phyloP scores from a whole-genome alignment of 805 yeast species.

The Clavispora vitiphila region DNA sequence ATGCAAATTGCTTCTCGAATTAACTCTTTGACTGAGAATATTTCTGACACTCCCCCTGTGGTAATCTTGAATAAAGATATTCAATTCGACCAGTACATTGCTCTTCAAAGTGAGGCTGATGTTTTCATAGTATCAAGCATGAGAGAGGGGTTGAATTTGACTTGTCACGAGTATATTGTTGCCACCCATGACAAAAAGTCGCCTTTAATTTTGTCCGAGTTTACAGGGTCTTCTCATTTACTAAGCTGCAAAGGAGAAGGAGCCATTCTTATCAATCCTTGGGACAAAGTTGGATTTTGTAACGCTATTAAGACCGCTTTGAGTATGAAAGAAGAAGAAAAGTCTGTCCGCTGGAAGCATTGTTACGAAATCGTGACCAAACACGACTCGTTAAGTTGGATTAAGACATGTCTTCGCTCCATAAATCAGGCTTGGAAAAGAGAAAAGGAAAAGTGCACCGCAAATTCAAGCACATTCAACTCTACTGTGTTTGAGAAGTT shows the following conservation, averaged over 20 bases:
- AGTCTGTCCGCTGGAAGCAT: slow-evolving; percentile 54
- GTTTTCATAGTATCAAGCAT: slow-evolving; percentile 82
- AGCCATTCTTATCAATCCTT: slow-evolving; percentile 80
- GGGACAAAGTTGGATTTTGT: slow-evolving; percentile 71
- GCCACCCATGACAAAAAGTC: slow-evolving; percentile 69
- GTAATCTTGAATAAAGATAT: slow-evolving; percentile 84
- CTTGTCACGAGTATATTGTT: slow-evolving; percentile 89
- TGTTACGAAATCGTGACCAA: slow-evolving; percentile 54
- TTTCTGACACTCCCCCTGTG: slow-evolving; percentile 76
- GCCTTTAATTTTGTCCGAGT: slow-evolving; percentile 84
- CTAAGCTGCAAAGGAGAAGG: slow-evolving; percentile 51
- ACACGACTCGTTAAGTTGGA: slow-evolving; percentile 78
- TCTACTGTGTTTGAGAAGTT: slow-evolving; percentile 28
- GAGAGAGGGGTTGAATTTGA: slow-evolving; percentile 95
- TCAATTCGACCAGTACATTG: slow-evolving; percentile 84
- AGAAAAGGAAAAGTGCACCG: slow-evolving; percentile 23
- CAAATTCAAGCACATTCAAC: slow-evolving; percentile 28
- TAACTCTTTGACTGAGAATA: slow-evolving; percentile 68
- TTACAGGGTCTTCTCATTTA: slow-evolving; percentile 88
- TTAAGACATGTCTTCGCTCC: slow-evolving; percentile 46
- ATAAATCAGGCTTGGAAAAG: slow-evolving; percentile 43
- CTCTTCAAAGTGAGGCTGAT: slow-evolving; percentile 80
- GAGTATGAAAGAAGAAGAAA: slow-evolving; percentile 58
- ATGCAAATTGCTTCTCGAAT: slow-evolving; percentile 79
- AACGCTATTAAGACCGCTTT: slow-evolving; percentile 61